Base-by-base conservation (phyloP, 2,329 filamentous ascomycete species). In the Ramichloridium luteum region DNA sequence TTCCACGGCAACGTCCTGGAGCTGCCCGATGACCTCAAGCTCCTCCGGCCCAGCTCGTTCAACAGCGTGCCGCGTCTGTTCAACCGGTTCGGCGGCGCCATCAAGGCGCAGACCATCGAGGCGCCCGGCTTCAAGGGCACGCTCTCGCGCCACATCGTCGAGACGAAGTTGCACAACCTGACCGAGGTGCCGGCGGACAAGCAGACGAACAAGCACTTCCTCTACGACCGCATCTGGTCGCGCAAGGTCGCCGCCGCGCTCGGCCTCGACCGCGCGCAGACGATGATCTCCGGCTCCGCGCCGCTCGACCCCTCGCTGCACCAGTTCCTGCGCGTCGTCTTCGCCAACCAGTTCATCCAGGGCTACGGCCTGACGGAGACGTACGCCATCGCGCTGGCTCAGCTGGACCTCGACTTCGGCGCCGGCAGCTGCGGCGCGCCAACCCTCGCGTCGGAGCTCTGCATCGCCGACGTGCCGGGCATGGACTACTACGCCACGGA, bases 301-400 rank as follows among this genome's bases (percentile, higher is more conserved):
- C 88, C 88, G 38, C 72, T 98, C 25, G 88, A 96, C 47, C 84
- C 85, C 1, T 73, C 75, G 15, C 73, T 96, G 18, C 86, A 96
- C 43, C 71, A 82, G 49, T 94, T 96, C 63, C 71, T 96, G 29
- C 80, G 85, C 27, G 74, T 86, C 23, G 80, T 81, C 16, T 82
- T 93, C 41, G 79, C 72, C 37, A 81, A 78, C 58, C 67, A 75
- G 50, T 80, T 96, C 50, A 58, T 72, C 17, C 88, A 96, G 60
- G 90, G 88, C 16, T 98, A 88, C 56, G 90, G 90, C 29, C 67
- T 98, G 56, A 98, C 90, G 1, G 90, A 98, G 61, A 81, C 85
- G 1, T 94, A 93, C 50, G 85, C 86, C 26, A 71, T 79, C 16
- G 74, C 72, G 13, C 68, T 78, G 9, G 70, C 74, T 20, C 90